Evolutionary conservation across 768 basidiomycete species (phyloP).

Genomic region (Mycena kentingensis): DNA sequence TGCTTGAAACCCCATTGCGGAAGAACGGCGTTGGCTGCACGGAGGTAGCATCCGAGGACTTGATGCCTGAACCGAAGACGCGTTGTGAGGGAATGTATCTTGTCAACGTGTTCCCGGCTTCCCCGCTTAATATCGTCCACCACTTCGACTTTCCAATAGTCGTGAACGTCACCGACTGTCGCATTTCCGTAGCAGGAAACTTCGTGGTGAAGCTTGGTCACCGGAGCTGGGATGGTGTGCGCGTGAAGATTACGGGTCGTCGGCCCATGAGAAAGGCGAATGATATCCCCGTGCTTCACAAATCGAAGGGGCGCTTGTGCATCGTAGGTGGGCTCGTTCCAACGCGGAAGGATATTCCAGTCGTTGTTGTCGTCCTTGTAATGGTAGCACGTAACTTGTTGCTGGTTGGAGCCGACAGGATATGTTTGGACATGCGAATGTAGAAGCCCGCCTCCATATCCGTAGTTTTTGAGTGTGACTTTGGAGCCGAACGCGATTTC

Average conservation of each 20-base stretch:
- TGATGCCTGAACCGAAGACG: conserved; percentile 82
- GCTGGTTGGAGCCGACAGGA: conserved; percentile 88
- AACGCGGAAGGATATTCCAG: conserved; percentile 78
- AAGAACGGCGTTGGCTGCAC: conserved; percentile 83
- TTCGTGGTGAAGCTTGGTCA: conserved; percentile 88
- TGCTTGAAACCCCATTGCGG: conserved; percentile 99
- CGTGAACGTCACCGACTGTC: conserved; percentile 84
- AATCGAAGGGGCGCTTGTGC: conserved; percentile 68
- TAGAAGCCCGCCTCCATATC: conserved; percentile 93
- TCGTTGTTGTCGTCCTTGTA: conserved; percentile 99
- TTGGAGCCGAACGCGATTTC: conserved; percentile 91
- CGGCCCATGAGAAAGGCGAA: conserved; percentile 79
- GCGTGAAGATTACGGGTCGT: conserved; percentile 94
- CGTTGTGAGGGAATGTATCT: conserved; percentile 90
- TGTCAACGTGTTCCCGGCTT: conserved; percentile 53
- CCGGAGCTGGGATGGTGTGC: conserved; percentile 82
- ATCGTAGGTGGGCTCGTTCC: conserved; percentile 73
- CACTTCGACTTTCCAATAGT: conserved; percentile 91
- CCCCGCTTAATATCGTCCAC: conserved; percentile 84
- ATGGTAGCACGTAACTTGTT: conserved; percentile 98
- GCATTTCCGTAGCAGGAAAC: conserved; percentile 93
- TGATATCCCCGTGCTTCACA: conserved; percentile 72
- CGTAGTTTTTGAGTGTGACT: conserved; percentile 94
- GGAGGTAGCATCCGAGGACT: conserved; percentile 80
- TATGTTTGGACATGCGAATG: conserved; percentile 98